Evolutionary conservation across 176 grass and related monocot species (phyloP), one percentile per base, ranked within the genome.

Genomic region (Guadua angustifolia): DNA sequence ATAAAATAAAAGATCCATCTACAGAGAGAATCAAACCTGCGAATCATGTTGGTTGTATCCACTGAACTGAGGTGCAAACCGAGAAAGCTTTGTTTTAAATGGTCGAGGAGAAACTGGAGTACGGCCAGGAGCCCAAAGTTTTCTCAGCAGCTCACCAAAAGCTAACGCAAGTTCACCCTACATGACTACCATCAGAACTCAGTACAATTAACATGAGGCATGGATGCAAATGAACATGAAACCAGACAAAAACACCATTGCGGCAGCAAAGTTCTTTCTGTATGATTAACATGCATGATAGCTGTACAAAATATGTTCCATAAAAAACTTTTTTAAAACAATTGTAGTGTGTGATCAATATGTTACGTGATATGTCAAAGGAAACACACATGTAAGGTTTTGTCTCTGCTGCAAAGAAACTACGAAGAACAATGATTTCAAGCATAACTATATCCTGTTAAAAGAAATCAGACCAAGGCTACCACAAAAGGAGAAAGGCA

Each of bases 101-200:
- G 97, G 93, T 63, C 93, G 81, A 81, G 93, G 93, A 62, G 93
- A 94, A 86, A 99, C 89, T 61, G 93, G 93, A 39, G 89, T 87
- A 47, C 93, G 91, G 63, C 97, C 86, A 87, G 97, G 88, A 80
- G 97, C 86, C 97, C 97, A 99, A 46, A 99, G 93, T 85, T 99
- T 99, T 75, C 93, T 94, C 60, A 99, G 68, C 62, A 99, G 86
- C 74, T 99, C 97, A 60, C 97, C 97, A 90, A 99, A 99, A 82
- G 97, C 93, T 85, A 99, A 83, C 11, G 97, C 97, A 91, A 99
- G 91, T 92, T 99, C 97, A 92, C 97, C 97, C 97, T 99, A 77
- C 97, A 95, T 89, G 78, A 90, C 91, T 99, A 99, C 83, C 84
- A 95, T 90, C 86, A 87, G 66, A 92, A 87, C 82, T 95, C 85